A percentile compares a stretch with the other conserved stretches of the same genome.
Evolutionary conservation across 2,329 filamentous ascomycete genomes (phyloP).

Genomic region (Hymenoscyphus occultus): DNA sequence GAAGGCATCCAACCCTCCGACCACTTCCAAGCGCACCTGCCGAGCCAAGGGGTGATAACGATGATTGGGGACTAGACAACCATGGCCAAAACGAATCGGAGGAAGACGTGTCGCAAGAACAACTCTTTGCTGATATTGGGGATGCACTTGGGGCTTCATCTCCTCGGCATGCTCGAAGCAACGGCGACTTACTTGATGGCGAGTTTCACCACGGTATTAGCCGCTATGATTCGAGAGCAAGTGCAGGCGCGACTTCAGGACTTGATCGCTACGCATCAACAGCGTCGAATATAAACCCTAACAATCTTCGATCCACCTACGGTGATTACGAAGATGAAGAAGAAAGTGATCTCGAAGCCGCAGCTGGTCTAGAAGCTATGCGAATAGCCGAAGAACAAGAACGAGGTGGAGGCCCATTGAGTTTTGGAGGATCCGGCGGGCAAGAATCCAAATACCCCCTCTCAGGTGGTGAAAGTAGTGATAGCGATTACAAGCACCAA

Average conservation of each 20-base stretch:
- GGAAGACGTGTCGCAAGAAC: slow-evolving; percentile 34
- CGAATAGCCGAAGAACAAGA: slow-evolving; percentile 79
- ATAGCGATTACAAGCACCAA: slow-evolving; percentile 68
- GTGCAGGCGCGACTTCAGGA: slow-evolving; percentile 42
- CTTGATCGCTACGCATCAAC: slow-evolving; percentile 51
- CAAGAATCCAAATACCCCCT: slow-evolving; percentile 41
- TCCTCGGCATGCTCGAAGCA: slow-evolving; percentile 31
- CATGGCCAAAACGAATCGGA: slow-evolving; percentile 22
- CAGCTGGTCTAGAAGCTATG: slow-evolving; percentile 80
- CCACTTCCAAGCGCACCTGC: slow-evolving; percentile 36
- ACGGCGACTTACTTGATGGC: slow-evolving; percentile 48
- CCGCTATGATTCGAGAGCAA: slow-evolving; percentile 50
- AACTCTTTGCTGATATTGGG: slow-evolving; percentile 38
- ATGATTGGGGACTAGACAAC: slow-evolving; percentile 29
- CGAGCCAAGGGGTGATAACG: slow-evolving; percentile 27
- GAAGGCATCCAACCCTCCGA: slow-evolving; percentile 36
- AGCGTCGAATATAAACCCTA: slow-evolving; percentile 44
- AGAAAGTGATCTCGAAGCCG: slow-evolving; percentile 85
- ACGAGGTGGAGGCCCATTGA: slow-evolving; percentile 50
- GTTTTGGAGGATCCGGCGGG: slow-evolving; percentile 47
- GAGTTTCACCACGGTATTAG: slow-evolving; percentile 47
- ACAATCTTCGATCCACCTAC: slow-evolving; percentile 33
- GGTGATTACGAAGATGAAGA: slow-evolving; percentile 58
- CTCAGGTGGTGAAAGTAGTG: slow-evolving; percentile 52
- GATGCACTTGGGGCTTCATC: slow-evolving; percentile 30